Evolutionary conservation across 1,284 basidiomycete genomes (phyloP).

Genomic region (Sutorius eximius): DNA sequence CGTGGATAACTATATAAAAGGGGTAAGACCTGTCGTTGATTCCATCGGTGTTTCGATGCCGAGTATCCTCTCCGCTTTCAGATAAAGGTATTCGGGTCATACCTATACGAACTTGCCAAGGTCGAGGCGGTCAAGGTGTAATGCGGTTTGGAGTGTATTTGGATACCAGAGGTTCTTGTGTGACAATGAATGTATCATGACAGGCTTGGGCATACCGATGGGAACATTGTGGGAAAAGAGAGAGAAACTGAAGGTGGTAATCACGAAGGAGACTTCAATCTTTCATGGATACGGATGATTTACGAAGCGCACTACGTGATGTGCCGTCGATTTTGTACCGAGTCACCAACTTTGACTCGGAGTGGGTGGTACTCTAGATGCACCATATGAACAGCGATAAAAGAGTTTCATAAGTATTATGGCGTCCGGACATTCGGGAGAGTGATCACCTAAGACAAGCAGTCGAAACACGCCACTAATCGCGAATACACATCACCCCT

Average conservation of each 20-base stretch:
- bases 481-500: constrained; percentile 29
- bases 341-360: too few relatives aligned
- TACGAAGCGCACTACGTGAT: not conserved
- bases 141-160: not conserved
- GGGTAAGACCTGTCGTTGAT: constrained; percentile 1
- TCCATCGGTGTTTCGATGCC: not conserved
- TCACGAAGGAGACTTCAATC: constrained; percentile 27
- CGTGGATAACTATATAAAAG: constrained; percentile 4
- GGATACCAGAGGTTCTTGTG: not conserved
- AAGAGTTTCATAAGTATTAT: too few relatives aligned
- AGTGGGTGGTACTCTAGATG: too few relatives aligned
- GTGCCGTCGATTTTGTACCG: too few relatives aligned
- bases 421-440: not conserved
- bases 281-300: constrained; percentile 15
- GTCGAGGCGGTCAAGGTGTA: not conserved
- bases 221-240: constrained; percentile 16
- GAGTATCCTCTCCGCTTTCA: not conserved
- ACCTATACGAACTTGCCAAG: constrained; percentile 13
- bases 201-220: not conserved
- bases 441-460: not conserved
- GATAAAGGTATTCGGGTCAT: constrained; percentile 12
- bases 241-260: constrained; percentile 13
- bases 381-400: too few relatives aligned
- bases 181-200: not conserved
- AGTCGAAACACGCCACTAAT: not conserved